Evolutionary conservation across 2,329 filamentous ascomycete genomes (phyloP), one percentile per base, ranked within the genome.

Genomic region (Aspergillus sp.): DNA sequence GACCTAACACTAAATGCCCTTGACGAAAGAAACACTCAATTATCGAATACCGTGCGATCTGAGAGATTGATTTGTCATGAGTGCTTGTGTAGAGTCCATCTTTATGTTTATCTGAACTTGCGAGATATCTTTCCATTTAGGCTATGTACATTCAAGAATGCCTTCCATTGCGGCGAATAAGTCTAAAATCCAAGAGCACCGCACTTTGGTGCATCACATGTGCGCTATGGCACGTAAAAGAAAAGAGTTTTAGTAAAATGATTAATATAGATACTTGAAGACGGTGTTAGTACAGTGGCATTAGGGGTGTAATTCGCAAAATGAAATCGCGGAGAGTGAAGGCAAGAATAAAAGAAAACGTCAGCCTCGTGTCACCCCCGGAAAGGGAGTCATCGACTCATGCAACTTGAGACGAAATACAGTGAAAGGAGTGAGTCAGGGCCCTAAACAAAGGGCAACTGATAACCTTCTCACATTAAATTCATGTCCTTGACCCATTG

Each of bases 291-390:
- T 64, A 44, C 60, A 65, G 39, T 9, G 56, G 8, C 15, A 50
- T 51, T 58, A 54, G 58, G 17, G 38, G 18, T 12, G 15, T 11
- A 45, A 43, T 39, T 51, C 30, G n/a, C 39, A 34, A 18, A 34
- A 49, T 44, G 26, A 44, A 17, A 17, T 34, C 11, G 18, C 39
- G n/a, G 18, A 20, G 7, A 44, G 26, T 18, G 56, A 49, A 38
- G 18, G 24, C 22, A 50, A 44, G 24, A 18, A 18, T n/a, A 41
- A 48, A 30, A 44, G n/a, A 34, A 60, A 51, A 39, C 58, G 58
- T 64, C 42, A 57, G 59, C 45, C 58, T 63, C 61, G 54, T 64
- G 54, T 45, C 50, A 60, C 48, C 56, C 53, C 39, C 20, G 39
- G 20, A 36, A 42, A 32, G 20, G 32, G 44, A 36, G 38, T 12